Evolutionary conservation across 768 basidiomycete genomes (phyloP).

Genomic region (Tulasnella sp.): DNA sequence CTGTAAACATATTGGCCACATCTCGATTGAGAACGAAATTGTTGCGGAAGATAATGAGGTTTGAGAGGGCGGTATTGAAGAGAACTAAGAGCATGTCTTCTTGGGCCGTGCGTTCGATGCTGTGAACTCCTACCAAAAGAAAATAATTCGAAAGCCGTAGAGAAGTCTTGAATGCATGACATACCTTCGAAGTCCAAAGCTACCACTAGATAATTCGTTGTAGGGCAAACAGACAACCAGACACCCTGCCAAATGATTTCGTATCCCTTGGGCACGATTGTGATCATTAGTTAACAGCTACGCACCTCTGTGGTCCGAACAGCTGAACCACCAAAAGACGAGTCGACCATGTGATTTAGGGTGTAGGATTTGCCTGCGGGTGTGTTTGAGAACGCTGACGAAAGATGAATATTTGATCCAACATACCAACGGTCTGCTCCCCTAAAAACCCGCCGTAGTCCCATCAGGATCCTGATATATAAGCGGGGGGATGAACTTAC

Average conservation of each 20-base stretch:
- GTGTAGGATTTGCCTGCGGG: conserved; percentile 57
- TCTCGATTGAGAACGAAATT: conserved; percentile 61
- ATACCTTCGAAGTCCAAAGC: conserved; percentile 63
- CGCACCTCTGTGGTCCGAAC: conserved; percentile 27
- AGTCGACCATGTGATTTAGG: conserved; percentile 59
- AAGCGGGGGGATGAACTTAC: conserved; percentile 33
- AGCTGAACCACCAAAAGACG: conserved; percentile 57
- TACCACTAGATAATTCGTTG: conserved; percentile 51
- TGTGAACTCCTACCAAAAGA: conserved; percentile 48
- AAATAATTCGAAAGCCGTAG: not conserved
- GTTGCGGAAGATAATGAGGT: conserved; percentile 60
- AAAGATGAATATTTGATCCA: not conserved
- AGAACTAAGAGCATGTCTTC: conserved; percentile 61
- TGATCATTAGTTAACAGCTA: not conserved
- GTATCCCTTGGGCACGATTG: too few relatives aligned
- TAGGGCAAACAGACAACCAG: conserved; percentile 66
- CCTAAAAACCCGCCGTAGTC: not conserved
- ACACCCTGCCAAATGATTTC: conserved; percentile 46
- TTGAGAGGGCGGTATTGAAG: conserved; percentile 64
- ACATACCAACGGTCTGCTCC: conserved; percentile 29
- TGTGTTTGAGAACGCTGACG: not conserved
- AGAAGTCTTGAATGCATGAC: not conserved
- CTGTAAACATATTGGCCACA: conserved; percentile 54
- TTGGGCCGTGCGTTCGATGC: conserved; percentile 60
- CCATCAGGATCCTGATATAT: not conserved